A percentile compares a stretch with the other conserved stretches of the same genome.
These are phyloP conservation scores for Ophioceras dolichostomum DNA, from an alignment of 2,329 filamentous ascomycete species.

Conservation along the genomic window DNA sequence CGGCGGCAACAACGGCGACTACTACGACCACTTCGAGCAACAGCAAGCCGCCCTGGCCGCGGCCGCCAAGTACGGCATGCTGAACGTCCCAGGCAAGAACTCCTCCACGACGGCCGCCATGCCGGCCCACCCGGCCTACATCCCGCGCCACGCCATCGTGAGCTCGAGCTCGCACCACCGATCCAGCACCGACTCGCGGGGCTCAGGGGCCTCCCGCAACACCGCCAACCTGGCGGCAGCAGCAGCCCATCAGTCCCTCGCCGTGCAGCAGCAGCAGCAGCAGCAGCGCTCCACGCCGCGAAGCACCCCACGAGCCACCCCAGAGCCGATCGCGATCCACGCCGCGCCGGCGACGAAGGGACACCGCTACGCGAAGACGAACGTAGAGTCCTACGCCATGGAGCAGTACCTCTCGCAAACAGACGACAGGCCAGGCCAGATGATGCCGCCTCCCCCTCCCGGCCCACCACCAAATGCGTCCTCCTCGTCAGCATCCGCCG, in stretches of 20 bases:
- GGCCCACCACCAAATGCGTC: conserved; percentile 2
- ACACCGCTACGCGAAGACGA: conserved; percentile 1
- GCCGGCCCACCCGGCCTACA: conserved; percentile 36
- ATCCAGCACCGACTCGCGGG: conserved; percentile 1
- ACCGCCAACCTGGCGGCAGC: not conserved
- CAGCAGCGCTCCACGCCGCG: not conserved
- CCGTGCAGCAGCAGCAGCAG: not conserved
- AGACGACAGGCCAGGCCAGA: conserved; percentile 10
- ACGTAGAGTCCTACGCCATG: conserved; percentile 18
- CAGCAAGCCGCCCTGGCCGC: conserved; percentile 3
- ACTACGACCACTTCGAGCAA: conserved; percentile 21
- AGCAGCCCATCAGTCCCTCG: too few relatives aligned
- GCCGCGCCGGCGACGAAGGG: conserved; percentile 1
- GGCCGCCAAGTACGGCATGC: conserved; percentile 4
- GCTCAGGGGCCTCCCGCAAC: not conserved
- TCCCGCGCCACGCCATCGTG: conserved; percentile 18
- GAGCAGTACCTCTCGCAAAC: conserved; percentile 22
- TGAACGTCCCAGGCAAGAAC: not conserved
- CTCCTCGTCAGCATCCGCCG: not conserved
- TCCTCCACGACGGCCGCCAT: conserved; percentile 16
- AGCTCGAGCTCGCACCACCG: conserved; percentile 3
- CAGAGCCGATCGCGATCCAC: conserved; percentile 1
- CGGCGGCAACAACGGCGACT: conserved; percentile 21
- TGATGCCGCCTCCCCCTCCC: conserved; percentile 9
- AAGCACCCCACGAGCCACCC: conserved; percentile 1